Evolutionary conservation across 495 filamentous ascomycete species (phyloP), one percentile per base, ranked within the genome.

Genomic region (Daldinia caldariorum): DNA sequence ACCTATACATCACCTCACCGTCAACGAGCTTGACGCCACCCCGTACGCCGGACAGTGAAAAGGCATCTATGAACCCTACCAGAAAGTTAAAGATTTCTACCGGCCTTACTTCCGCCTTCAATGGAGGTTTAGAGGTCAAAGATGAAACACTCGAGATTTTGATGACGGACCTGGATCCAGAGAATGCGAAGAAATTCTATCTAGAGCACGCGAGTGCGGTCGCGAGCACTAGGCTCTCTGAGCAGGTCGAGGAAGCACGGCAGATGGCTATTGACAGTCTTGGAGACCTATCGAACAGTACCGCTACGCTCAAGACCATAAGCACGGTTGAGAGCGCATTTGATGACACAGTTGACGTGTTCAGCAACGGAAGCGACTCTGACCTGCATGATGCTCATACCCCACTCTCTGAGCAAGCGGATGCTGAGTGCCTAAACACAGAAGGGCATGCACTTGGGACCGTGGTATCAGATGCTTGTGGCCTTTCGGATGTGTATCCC

Each of bases 121-220:
- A 80, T 43, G 80, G 81, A n/a, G 76, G 77, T 14, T 50, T 73
- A 13, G 81, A 84, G 22, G 74, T 73, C 8, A 78, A 82, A 62
- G 96, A 99, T 76, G 96, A 99, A 84, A 99, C 96, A 18, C 81
- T 99, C 32, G 96, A 99, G 84, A 88, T 99, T 59, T 83, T 99
- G 73, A 99, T 99, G 96, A 99, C 95, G 60, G 96, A 99, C 76
- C 83, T 99, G 63, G 95, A 98, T 61, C 88, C 89, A 74, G 87
- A 92, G 78, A 94, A 94, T 81, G 93, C 96, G 43, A 93, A 94
- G 83, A 93, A 98, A 78, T 99, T 97, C 81, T 98, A 97, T 80
- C 88, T 97, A 66, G 92, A 94, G 69, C 86, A 96, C 80, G 96
- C 95, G 80, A 94, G 89, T 86, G 89, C 89, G 79, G 90, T 94